A percentile compares a stretch with the other conserved stretches of the same genome.
These are phyloP conservation scores for Penicillium bovifimosum DNA, from an alignment of 495 filamentous ascomycete species.

Conservation along the genomic window DNA sequence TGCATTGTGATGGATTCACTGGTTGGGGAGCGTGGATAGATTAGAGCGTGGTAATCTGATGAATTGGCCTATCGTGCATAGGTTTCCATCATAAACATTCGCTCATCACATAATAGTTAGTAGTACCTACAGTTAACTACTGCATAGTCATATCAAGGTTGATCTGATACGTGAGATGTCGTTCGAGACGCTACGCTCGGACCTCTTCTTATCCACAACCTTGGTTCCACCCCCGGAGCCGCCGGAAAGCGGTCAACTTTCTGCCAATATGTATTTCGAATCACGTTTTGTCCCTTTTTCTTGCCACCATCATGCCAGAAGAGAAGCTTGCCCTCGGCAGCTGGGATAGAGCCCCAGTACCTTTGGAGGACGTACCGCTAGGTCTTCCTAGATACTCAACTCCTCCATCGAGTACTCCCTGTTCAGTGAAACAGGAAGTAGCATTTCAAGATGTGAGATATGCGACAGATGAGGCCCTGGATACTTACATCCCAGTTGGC, in stretches of 20 bases:
- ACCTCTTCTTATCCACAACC: neutral
- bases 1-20: neutral
- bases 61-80: neutral
- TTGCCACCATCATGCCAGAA: neutral
- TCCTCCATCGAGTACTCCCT: neutral
- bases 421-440: neutral
- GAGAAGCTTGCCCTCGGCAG: neutral
- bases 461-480: neutral
- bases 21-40: neutral
- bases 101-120: neutral
- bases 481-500: constrained; percentile 12
- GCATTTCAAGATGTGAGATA: neutral
- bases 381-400: neutral
- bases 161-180: neutral
- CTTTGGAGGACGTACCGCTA: neutral
- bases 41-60: neutral
- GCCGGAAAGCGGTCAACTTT: neutral
- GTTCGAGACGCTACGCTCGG: neutral
- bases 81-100: neutral
- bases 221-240: neutral
- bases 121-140: neutral
- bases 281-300: neutral
- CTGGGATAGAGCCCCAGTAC: neutral
- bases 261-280: neutral
- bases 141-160: neutral